phyloP scores from a whole-genome alignment of 768 basidiomycete genomes.

The Mycena crocata region DNA sequence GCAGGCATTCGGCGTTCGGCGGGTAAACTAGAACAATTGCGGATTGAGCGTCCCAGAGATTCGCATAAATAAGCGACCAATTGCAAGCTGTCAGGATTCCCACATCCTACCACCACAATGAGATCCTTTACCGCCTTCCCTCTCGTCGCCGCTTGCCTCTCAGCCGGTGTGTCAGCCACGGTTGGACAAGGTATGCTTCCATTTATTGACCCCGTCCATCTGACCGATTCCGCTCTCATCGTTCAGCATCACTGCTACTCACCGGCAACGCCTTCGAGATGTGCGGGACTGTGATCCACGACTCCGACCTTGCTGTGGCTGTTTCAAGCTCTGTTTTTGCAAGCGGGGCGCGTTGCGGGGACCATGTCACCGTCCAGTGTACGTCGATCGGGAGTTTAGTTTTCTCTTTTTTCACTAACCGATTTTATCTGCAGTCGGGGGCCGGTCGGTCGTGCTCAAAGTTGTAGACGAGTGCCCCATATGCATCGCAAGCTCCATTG shows the following conservation, averaged over 20 bases:
- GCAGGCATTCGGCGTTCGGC: too few species aligned
- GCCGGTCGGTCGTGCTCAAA: conserved; percentile 3
- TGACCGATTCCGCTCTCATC: background rate
- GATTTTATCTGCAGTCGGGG: background rate
- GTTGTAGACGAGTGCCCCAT: conserved; percentile 12
- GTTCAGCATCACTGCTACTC: conserved; percentile 11
- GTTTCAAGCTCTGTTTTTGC: conserved; percentile 8
- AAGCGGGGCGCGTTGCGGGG: conserved; percentile 8
- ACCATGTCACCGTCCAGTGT: conserved; percentile 9
- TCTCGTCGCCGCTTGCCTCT: too few species aligned
- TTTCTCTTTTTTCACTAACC: background rate
- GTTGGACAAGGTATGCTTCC: conserved; percentile 10
- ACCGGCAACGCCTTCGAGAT: background rate
- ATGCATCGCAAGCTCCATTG: conserved; percentile 16
- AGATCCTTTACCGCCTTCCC: too few species aligned
- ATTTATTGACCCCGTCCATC: background rate
- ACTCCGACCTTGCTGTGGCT: conserved; percentile 9
- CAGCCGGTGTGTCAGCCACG: too few species aligned
- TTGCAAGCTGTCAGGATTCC: too few species aligned
- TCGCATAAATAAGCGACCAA: too few species aligned
- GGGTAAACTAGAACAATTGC: too few species aligned
- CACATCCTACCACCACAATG: too few species aligned
- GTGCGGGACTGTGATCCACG: conserved; percentile 3
- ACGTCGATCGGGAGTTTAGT: background rate
- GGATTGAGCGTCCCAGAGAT: too few species aligned